Evolutionary conservation across 2,329 filamentous ascomycete species (phyloP).

Genomic region (Knufia petricola): DNA sequence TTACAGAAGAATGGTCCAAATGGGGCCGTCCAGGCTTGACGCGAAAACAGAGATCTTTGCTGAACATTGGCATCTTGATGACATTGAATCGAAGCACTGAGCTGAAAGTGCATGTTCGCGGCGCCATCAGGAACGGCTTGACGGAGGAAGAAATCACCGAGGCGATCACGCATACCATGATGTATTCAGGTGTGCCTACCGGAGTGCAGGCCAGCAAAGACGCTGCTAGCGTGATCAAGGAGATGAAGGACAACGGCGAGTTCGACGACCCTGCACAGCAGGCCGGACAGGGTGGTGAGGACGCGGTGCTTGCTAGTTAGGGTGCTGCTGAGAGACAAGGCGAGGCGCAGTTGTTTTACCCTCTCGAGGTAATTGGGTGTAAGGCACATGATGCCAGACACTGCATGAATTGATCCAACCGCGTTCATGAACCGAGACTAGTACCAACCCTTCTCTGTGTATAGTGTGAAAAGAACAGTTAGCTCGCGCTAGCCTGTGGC

Average conservation of each 20-base stretch:
- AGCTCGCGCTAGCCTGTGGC: too few relatives aligned
- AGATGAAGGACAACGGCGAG: conserved; percentile 10
- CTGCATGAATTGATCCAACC: too few relatives aligned
- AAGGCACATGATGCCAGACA: too few relatives aligned
- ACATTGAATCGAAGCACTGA: conserved; percentile 52
- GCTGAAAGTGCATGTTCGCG: conserved; percentile 52
- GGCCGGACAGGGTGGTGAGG: conserved; percentile 4
- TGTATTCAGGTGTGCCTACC: conserved; percentile 37
- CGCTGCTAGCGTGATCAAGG: conserved; percentile 17
- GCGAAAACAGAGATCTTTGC: conserved; percentile 50
- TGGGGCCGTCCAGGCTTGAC: conserved; percentile 56
- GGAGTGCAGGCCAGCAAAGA: conserved; percentile 34
- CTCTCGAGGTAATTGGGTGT: too few relatives aligned
- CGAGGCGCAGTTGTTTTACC: too few relatives aligned
- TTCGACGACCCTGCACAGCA: not conserved
- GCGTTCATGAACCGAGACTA: too few relatives aligned
- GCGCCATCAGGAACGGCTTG: conserved; percentile 54
- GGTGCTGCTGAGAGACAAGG: too few relatives aligned
- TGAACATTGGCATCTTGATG: conserved; percentile 58
- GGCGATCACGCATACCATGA: conserved; percentile 25
- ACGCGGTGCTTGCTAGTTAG: conserved; percentile 6
- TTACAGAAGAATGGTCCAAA: conserved; percentile 57
- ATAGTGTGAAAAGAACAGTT: too few relatives aligned
- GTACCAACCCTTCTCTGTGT: too few relatives aligned
- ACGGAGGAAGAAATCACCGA: conserved; percentile 55